Evolutionary conservation across 1,139 yeast genomes (phyloP), one percentile per base, ranked within the genome.

Genomic region (Protomyces macrosporus): DNA sequence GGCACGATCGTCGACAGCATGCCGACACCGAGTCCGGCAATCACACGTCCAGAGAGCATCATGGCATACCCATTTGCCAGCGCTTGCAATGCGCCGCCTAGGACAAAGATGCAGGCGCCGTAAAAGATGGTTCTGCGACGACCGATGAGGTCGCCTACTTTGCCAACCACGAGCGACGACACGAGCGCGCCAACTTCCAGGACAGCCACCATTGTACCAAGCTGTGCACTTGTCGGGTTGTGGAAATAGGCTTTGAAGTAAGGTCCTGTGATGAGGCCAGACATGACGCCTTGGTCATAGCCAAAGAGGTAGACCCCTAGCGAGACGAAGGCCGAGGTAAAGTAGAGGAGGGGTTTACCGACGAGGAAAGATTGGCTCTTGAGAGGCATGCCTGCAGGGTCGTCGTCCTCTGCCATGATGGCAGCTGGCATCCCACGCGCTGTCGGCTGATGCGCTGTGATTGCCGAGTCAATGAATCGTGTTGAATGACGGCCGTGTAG

Each of bases 1-100:
- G 98, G 97, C n/a, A 93, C 95, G 62, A 90, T 89, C 5, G 96
- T 89, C n/a, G 95, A 87, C 64, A 91, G 79, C 71, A 89, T 81
- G 10, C 97, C 98, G 55, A 91, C 91, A 14, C 96, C 97, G 9
- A 65, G 42, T 33, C 66, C 66, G 39, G 66, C 55, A 52, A 59
- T 80, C 55, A 90, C 80, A 69, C 98, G 80, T 0, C 97, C 97
- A 42, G 83, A 66, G 36, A 88, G 84, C 74, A 90, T 78, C 58
- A 80, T 74, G 30, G 71, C 50, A 73, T 86, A 80, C 60, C 76
- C 78, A 14, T 75, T 72, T 1, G 90, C 77, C 45, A 79, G 74
- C 0, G 95, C 81, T 75, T 90, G 97, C 59, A 90, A 73, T 0
- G 81, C 72, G 3, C 96, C 97, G 16, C 98, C 98, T 30, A 87